Conservation (phyloP, 306 rosid genomes). For the Dryas drummondii region DNA sequence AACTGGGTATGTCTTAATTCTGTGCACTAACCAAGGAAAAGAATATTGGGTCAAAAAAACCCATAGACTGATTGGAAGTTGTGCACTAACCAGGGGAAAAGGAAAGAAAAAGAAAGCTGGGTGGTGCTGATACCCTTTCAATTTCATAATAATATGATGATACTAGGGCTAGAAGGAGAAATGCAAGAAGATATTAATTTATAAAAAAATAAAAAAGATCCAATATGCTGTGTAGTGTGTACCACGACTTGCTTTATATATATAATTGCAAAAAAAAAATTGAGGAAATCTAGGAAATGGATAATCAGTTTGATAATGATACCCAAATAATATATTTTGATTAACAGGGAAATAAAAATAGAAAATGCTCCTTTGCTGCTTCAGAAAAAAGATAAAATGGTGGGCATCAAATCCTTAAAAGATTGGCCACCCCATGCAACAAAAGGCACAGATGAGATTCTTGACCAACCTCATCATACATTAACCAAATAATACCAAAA, state of each 20-base stretch:
- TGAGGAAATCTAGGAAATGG: constrained; percentile 27
- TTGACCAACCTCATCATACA: neutral
- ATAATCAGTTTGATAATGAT: constrained; percentile 20
- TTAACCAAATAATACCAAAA: too few relatives aligned
- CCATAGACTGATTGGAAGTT: constrained; percentile 55
- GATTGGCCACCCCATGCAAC: constrained; percentile 39
- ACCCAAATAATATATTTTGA: too few relatives aligned
- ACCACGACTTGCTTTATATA: neutral
- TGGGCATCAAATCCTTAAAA: constrained; percentile 6
- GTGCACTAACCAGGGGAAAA: constrained; percentile 41
- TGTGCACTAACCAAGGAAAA: constrained; percentile 24
- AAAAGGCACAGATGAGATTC: constrained; percentile 29
- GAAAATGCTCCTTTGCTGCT: too few relatives aligned
- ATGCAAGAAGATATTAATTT: too few relatives aligned
- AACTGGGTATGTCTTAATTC: constrained; percentile 31
- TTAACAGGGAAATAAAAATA: too few relatives aligned
- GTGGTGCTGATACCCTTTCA: neutral
- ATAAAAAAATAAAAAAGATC: too few relatives aligned
- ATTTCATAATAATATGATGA: neutral
- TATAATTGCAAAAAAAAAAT: neutral
- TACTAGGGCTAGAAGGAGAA: neutral
- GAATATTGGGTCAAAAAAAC: constrained; percentile 40
- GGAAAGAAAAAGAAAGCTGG: constrained; percentile 9
- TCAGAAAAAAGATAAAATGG: too few relatives aligned
- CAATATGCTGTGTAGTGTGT: too few relatives aligned